phyloP scores from a whole-genome alignment of 2,329 filamentous ascomycete species.

The Colletotrichum liriopes region DNA sequence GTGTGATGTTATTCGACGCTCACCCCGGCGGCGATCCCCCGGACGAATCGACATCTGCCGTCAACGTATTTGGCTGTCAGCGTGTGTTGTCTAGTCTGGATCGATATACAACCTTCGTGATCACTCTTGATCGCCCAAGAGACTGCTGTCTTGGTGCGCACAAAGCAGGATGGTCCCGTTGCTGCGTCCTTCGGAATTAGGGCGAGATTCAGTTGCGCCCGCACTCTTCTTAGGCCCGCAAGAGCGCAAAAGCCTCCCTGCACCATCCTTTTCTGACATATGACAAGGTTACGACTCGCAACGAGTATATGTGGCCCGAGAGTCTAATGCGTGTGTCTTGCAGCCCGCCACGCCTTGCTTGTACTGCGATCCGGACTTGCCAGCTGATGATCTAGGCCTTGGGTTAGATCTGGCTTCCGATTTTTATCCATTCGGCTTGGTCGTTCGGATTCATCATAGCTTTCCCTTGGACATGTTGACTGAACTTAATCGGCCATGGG shows the following conservation, averaged over 20 bases:
- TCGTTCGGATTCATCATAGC: conserved; percentile 8
- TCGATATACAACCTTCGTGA: not conserved
- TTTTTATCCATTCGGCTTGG: not conserved
- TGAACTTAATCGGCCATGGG: not conserved
- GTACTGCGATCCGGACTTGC: not conserved
- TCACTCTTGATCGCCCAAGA: not conserved
- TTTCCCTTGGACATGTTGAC: not conserved
- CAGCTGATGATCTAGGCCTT: not conserved
- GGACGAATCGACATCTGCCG: conserved; percentile 17
- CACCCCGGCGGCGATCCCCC: conserved; percentile 29
- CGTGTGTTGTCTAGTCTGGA: not conserved
- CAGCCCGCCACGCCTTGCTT: not conserved
- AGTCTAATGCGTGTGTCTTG: conserved; percentile 10
- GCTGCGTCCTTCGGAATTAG: conserved; percentile 17
- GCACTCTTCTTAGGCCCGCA: conserved; percentile 10
- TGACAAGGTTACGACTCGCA: conserved; percentile 33
- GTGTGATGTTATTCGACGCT: not conserved
- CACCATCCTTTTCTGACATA: conserved; percentile 28
- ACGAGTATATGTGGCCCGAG: conserved; percentile 32
- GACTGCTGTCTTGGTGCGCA: conserved; percentile 4
- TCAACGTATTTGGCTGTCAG: not conserved
- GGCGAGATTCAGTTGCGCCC: conserved; percentile 31
- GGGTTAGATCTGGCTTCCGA: not conserved
- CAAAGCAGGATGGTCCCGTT: conserved; percentile 4
- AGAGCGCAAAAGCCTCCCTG: conserved; percentile 19